Evolutionary conservation across 2,329 filamentous ascomycete genomes (phyloP), one percentile per base, ranked within the genome.

Genomic region (Blastomyces gilchristii): DNA sequence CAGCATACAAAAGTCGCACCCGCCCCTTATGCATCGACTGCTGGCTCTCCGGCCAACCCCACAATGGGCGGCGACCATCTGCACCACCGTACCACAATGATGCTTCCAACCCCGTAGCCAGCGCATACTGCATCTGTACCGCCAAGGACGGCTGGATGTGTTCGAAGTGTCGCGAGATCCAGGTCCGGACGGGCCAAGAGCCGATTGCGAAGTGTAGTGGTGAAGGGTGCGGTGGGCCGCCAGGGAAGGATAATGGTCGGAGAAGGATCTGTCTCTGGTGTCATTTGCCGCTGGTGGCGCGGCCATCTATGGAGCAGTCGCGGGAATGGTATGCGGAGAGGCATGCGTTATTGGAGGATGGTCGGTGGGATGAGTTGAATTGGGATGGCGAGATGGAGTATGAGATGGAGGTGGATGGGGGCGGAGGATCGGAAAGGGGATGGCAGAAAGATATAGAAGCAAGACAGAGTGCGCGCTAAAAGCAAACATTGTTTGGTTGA

Each of bases 201-300:
- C 61, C 63, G 22, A 61, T 65, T n/a, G 49, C 59, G 37, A 31
- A 41, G 18, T 73, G 71, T 56, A 66, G 69, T 52, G 71, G 70
- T 22, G 63, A 70, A 52, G 68, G 64, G 18, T 73, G 71, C 41
- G 18, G 50, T 18, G 64, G 62, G 43, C 45, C 61, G 7, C 63
- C 67, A 6, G 70, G 69, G 3, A 53, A 63, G n/a, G 69, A 69
- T 49, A 67, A 67, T 39, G 70, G 71, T 31, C 62, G 68, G 39
- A 63, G 70, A n/a, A 67, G 70, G 43, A 68, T 73, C 25, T 73
- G 71, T 64, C 64, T 73, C 3, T 73, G 71, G 71, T 73, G 71
- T 60, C 64, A 70, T 63, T 67, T 69, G 59, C 67, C 68, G 16
- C 22, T 65, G 12, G 62, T 54, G 39, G 60, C 62, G 18, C 53